Conservation (phyloP, 2,329 filamentous ascomycete genomes). For the Apiospora saccharicola region DNA sequence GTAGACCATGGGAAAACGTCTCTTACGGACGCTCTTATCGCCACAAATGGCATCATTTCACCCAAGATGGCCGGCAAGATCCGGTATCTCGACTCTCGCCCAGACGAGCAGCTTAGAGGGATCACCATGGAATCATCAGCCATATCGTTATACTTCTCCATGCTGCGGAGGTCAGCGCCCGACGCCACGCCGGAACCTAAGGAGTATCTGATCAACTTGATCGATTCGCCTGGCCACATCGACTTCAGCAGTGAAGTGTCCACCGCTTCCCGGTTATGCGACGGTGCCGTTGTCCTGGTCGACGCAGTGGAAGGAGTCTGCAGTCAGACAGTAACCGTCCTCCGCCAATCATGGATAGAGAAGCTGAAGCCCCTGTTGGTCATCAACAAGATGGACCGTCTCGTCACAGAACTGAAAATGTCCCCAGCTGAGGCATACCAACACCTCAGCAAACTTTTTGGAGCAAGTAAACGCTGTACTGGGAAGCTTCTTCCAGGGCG, state of each 20-base stretch:
- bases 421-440: slow-evolving; percentile 87
- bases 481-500: slow-evolving; percentile 96
- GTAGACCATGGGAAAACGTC: slow-evolving; percentile 99
- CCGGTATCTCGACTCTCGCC: slow-evolving; percentile 93
- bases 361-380: slow-evolving; percentile 93
- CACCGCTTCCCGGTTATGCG: slow-evolving; percentile 91
- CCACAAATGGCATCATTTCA: slow-evolving; percentile 99
- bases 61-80: slow-evolving; percentile 98
- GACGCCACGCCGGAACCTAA: slow-evolving; percentile 75
- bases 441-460: slow-evolving; percentile 83
- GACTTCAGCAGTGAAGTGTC: slow-evolving; percentile 99
- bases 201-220: slow-evolving; percentile 96
- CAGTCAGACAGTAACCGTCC: slow-evolving; percentile 96
- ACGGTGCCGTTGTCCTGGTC: slow-evolving; percentile 92
- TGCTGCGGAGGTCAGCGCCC: slow-evolving; percentile 76
- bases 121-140: slow-evolving; percentile 99
- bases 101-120: slow-evolving; percentile 92
- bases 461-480: slow-evolving; percentile 98
- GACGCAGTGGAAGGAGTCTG: slow-evolving; percentile 98
- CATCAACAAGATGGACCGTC: slow-evolving; percentile 97
- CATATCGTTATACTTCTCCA: slow-evolving; percentile 94
- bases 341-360: slow-evolving; percentile 94
- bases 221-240: slow-evolving; percentile 97
- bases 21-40: slow-evolving; percentile 92
- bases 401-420: slow-evolving; percentile 95